These are phyloP conservation scores for Aspergillus brunneoviolaceus DNA, from an alignment of 2,329 filamentous ascomycete species.

Conservation along the genomic window DNA sequence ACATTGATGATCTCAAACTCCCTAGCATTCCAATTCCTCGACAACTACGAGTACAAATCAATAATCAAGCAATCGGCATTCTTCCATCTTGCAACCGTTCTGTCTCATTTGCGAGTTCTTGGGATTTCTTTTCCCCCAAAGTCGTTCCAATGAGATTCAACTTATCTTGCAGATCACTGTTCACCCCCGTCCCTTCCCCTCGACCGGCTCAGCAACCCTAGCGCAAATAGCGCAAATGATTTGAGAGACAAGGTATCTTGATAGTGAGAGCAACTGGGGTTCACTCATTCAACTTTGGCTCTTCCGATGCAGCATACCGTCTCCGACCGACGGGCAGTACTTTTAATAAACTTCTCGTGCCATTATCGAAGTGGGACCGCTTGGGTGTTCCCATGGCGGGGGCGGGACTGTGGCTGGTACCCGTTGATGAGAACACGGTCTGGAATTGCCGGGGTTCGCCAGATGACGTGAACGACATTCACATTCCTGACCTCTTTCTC, in stretches of 20 bases:
- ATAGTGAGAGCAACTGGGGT: background rate
- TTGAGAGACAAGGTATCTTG: background rate
- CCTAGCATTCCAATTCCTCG: background rate
- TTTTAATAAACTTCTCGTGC: background rate
- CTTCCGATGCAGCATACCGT: background rate
- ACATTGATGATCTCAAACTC: background rate
- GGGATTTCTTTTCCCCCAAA: background rate
- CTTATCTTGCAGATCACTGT: background rate
- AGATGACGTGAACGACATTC: conserved; percentile 8
- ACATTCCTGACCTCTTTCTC: background rate
- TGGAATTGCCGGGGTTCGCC: background rate
- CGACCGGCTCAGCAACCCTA: background rate
- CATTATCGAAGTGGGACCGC: background rate
- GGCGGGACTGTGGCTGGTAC: conserved; percentile 8
- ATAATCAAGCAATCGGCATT: background rate
- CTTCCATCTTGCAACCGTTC: background rate
- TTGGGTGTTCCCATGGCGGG: background rate
- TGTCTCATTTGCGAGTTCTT: background rate
- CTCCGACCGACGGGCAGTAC: background rate
- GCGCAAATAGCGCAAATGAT: background rate
- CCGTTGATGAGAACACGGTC: background rate
- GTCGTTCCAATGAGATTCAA: background rate
- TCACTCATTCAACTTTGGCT: background rate
- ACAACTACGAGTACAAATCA: background rate
- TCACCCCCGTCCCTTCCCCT: background rate